phyloP scores from a whole-genome alignment of 768 basidiomycete species.

The Rhodotorula diobovata region DNA sequence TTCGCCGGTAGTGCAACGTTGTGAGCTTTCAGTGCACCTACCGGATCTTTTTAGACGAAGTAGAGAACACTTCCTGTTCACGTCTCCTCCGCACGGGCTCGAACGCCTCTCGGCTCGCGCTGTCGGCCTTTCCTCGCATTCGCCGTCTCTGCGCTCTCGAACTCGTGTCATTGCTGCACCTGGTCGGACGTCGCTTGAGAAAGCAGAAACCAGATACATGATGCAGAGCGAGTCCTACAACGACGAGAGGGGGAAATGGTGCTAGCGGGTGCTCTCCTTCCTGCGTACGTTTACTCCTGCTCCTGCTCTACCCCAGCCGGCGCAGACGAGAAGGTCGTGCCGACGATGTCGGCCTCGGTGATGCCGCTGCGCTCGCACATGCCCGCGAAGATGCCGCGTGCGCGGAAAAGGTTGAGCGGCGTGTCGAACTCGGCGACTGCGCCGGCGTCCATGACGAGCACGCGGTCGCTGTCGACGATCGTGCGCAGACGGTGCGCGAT shows the following conservation, averaged over 20 bases:
- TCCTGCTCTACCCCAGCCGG: not conserved
- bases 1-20: not conserved
- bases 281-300: not conserved
- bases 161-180: no score
- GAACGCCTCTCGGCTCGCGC: no score
- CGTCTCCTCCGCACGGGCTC: no score
- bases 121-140: no score
- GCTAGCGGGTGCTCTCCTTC: not conserved
- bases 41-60: no score
- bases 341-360: slow-evolving; percentile 53
- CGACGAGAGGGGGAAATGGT: no score
- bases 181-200: no score
- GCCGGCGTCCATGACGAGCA: slow-evolving; percentile 80
- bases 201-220: no score
- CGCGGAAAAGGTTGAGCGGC: slow-evolving; percentile 55
- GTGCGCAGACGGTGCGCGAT: slow-evolving; percentile 71
- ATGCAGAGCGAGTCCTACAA: no score
- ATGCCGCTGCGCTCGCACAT: slow-evolving; percentile 61
- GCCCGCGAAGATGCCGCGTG: slow-evolving; percentile 57
- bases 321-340: slow-evolving; percentile 14
- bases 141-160: no score
- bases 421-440: slow-evolving; percentile 52
- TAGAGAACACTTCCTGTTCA: no score
- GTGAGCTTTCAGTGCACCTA: no score
- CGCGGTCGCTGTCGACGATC: slow-evolving; percentile 80